Conservation (phyloP, 2,329 filamentous ascomycete species). For the Diaporthe sp. region DNA sequence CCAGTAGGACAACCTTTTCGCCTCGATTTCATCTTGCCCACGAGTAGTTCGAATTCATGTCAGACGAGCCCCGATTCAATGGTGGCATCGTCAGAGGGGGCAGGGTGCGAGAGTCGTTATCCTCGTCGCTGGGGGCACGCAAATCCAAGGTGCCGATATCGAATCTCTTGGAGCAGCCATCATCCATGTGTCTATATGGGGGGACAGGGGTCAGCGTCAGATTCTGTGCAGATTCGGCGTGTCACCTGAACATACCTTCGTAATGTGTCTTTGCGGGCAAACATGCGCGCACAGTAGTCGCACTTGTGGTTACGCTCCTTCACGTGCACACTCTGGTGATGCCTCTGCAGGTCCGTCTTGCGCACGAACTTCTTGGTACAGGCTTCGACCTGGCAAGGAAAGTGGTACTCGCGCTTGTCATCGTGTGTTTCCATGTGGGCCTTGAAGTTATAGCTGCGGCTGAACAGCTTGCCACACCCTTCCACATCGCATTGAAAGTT, state of each 20-base stretch:
- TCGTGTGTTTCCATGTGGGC: constrained; percentile 89
- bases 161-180: constrained; percentile 78
- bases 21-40: constrained; percentile 10
- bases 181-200: constrained; percentile 74
- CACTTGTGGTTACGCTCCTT: constrained; percentile 78
- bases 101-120: constrained; percentile 38
- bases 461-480: constrained; percentile 82
- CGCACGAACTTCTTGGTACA: constrained; percentile 84
- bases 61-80: constrained; percentile 31
- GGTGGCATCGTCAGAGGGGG: constrained; percentile 45
- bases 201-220: constrained; percentile 1
- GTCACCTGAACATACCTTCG: constrained; percentile 65
- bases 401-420: constrained; percentile 75
- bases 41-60: constrained; percentile 6
- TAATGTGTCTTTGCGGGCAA: constrained; percentile 86
- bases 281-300: constrained; percentile 75
- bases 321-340: constrained; percentile 76
- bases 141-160: constrained; percentile 64
- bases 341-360: constrained; percentile 79
- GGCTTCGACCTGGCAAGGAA: constrained; percentile 70
- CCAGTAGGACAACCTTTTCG: background rate
- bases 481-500: constrained; percentile 76
- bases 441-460: constrained; percentile 86
- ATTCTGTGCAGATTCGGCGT: background rate
- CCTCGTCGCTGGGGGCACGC: constrained; percentile 46